Evolutionary conservation across 306 rosid species (phyloP), one percentile per base, ranked within the genome.

Genomic region (Crataegus laevigata): DNA sequence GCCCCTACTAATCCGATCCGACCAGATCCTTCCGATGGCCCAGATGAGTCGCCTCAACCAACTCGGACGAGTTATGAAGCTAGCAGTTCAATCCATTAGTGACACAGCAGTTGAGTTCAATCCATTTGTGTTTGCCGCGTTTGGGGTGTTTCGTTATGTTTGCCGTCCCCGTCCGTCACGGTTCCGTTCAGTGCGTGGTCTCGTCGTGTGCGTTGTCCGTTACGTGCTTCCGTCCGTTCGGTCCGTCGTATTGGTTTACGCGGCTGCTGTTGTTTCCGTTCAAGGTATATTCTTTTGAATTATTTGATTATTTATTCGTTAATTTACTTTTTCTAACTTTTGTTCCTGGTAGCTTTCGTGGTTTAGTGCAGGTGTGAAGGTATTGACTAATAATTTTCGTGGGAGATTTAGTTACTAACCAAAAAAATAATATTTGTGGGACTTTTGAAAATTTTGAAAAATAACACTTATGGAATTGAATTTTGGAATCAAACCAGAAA

Each of bases 221-320:
- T 70, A 38, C 28, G 38, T 66, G 42, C 2, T 29, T 72, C 72
- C 85, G 82, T 84, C 9, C 45, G 82, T 84, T 11, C 57, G 40
- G 29, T 2, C 38, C 26, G 70, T 72, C 82, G 85, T 84, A 60
- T 34, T 43, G 84, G 15, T 73, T 42, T 50, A 71, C 80, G 17
- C n/a, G 51, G 75, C 77, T 58, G 58, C 58, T 42, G 59, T 59
- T 75, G 34, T 65, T 72, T 51, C 3, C 58, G 45, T 73, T 71
- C 63, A 73, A 91, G 93, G 94, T 89, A 84, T 75, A 38, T 22
- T 69, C 61, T 13, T 78, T 30, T 59, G 11, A 19, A 71, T 43
- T 65, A 22, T 6, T 4, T 4, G 19, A 1, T 30, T 17, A 5
- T 12, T 15, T 57, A 2, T 5, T 40, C 9, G 32, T 43, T 8